A percentile compares a stretch with the other conserved stretches of the same genome.
These are phyloP conservation scores for Pecoramyces ruminantium DNA, from an alignment of 192 early-diverging fungal genomes.

Conservation along the genomic window DNA sequence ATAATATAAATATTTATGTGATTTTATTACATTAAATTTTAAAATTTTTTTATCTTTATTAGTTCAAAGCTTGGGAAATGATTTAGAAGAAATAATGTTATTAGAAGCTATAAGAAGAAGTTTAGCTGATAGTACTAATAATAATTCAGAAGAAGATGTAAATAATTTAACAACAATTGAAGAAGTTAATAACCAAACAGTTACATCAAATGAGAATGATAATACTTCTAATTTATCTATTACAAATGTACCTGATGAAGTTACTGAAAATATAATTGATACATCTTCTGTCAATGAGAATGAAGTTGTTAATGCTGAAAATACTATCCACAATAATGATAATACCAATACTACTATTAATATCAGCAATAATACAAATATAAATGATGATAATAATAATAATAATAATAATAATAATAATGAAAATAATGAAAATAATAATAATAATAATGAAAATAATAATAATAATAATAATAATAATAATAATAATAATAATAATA, in stretches of 20 bases:
- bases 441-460: too few species aligned
- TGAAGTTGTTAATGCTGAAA: neutral
- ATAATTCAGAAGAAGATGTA: neutral
- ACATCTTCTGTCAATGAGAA: neutral
- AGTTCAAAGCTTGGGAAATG: slow-evolving; percentile 32
- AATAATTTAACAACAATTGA: neutral
- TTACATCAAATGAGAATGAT: too few species aligned
- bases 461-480: neutral
- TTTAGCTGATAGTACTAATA: slow-evolving; percentile 8
- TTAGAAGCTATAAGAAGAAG: slow-evolving; percentile 77
- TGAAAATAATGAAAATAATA: neutral
- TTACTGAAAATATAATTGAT: neutral
- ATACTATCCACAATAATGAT: neutral
- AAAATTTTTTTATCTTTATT: too few species aligned
- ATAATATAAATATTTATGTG: too few species aligned
- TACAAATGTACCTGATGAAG: neutral
- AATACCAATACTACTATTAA: neutral
- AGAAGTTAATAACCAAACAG: neutral
- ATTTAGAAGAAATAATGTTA: slow-evolving; percentile 82
- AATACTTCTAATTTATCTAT: too few species aligned
- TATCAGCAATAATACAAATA: neutral
- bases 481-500: neutral
- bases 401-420: neutral
- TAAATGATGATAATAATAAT: neutral
- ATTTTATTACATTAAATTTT: too few species aligned